These are phyloP conservation scores for Pseudogymnoascus verrucosus DNA, from an alignment of 2,329 filamentous ascomycete species.

Conservation along the genomic window DNA sequence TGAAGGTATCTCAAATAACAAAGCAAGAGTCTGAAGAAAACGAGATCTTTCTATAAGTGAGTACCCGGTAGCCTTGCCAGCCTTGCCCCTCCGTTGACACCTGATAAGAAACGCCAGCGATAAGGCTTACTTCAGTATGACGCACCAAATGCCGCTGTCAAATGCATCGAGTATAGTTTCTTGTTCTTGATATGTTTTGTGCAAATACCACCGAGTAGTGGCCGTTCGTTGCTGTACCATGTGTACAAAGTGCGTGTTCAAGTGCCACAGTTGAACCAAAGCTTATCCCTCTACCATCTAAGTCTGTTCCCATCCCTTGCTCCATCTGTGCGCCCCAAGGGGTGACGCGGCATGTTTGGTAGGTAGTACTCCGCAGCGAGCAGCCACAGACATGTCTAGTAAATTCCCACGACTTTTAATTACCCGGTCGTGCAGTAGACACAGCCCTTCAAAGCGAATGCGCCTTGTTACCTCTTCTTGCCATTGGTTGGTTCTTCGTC, in stretches of 20 bases:
- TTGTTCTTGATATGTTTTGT: constrained; percentile 1
- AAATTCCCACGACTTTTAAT: background rate
- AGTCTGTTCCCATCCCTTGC: background rate
- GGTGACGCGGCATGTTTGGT: background rate
- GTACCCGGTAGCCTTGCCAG: background rate
- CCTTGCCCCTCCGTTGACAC: constrained; percentile 7
- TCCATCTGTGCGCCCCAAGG: constrained; percentile 6
- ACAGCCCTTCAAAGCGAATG: background rate
- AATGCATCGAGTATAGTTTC: constrained; percentile 6
- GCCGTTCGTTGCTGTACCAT: background rate
- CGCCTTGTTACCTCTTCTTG: constrained; percentile 10
- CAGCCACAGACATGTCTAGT: background rate
- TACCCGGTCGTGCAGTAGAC: background rate
- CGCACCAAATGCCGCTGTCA: constrained; percentile 1
- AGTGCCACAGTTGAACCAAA: background rate
- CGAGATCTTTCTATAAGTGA: background rate
- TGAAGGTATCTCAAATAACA: background rate
- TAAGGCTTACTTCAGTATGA: constrained; percentile 8
- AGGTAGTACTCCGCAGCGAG: background rate
- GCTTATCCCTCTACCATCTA: background rate
- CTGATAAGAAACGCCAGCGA: background rate
- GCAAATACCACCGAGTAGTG: constrained; percentile 2
- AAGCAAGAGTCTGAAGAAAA: background rate
- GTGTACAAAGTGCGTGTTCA: background rate
- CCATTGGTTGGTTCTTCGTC: constrained; percentile 6